Conservation (phyloP, 2,329 filamentous ascomycete species). For the Pestalotiopsis sp. region DNA sequence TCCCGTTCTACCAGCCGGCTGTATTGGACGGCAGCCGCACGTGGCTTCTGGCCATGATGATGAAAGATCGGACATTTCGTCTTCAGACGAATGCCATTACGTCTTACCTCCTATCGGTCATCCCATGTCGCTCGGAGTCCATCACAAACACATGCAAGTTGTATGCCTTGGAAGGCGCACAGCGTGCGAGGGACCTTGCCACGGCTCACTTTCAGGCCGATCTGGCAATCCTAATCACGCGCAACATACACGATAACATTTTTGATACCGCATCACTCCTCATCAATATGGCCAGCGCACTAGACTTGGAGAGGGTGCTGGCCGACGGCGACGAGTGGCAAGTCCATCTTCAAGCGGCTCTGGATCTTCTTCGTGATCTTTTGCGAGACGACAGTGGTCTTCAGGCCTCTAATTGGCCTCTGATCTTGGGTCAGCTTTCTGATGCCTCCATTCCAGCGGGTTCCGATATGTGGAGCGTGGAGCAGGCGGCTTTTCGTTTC, state of each 20-base stretch:
- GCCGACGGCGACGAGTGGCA: slow-evolving; percentile 51
- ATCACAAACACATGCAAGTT: not conserved
- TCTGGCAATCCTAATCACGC: not conserved
- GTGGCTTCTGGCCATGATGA: slow-evolving; percentile 61
- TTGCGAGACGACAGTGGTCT: not conserved
- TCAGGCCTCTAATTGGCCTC: not conserved
- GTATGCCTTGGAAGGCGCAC: not conserved
- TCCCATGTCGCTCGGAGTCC: not conserved
- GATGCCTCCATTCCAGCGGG: slow-evolving; percentile 17
- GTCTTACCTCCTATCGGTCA: not conserved
- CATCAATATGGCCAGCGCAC: slow-evolving; percentile 54
- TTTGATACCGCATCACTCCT: slow-evolving; percentile 34
- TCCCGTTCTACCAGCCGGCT: slow-evolving; percentile 62
- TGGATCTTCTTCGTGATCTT: slow-evolving; percentile 35
- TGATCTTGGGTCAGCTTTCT: not conserved
- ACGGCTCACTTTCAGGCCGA: not conserved
- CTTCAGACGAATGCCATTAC: slow-evolving; percentile 49
- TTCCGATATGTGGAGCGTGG: slow-evolving; percentile 42
- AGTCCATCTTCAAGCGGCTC: slow-evolving; percentile 51
- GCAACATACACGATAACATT: not conserved
- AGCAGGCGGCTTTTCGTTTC: slow-evolving; percentile 50
- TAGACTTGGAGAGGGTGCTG: slow-evolving; percentile 53
- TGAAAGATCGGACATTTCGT: slow-evolving; percentile 58
- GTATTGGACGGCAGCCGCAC: slow-evolving; percentile 58
- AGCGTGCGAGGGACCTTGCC: not conserved